phyloP scores from a whole-genome alignment of 1,284 basidiomycete genomes.

The Waitea zeae region DNA sequence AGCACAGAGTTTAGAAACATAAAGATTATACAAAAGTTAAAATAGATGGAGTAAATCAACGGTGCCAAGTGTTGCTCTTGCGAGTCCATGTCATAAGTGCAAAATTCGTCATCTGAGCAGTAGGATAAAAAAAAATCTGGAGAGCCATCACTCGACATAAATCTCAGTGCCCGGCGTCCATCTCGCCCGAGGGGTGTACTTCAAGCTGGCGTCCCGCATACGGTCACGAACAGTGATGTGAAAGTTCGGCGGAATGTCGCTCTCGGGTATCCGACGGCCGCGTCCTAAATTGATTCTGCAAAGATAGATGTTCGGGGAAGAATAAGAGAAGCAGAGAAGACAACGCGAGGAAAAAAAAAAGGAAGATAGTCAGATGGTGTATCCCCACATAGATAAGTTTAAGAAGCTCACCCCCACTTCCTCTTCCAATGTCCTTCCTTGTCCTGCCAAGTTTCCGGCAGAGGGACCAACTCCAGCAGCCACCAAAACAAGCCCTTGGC shows the following conservation, averaged over 20 bases:
- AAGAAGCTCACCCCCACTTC: slow-evolving; percentile 14
- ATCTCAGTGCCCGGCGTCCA: slow-evolving; percentile 27
- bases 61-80: too few species aligned
- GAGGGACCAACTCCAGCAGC: slow-evolving; percentile 24
- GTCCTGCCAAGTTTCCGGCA: slow-evolving; percentile 19
- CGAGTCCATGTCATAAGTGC: too few species aligned
- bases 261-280: slow-evolving; percentile 23
- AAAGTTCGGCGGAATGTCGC: slow-evolving; percentile 23
- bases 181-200: slow-evolving; percentile 31
- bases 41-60: too few species aligned
- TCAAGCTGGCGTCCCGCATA: slow-evolving; percentile 21
- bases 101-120: slow-evolving; percentile 2
- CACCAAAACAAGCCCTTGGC: slow-evolving; percentile 16
- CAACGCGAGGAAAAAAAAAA: too few species aligned
- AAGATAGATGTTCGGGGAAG: neutral
- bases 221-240: slow-evolving; percentile 34
- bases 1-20: too few species aligned
- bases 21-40: too few species aligned
- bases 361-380: too few species aligned
- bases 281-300: slow-evolving; percentile 24
- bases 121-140: neutral
- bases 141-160: slow-evolving; percentile 31
- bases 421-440: slow-evolving; percentile 16
- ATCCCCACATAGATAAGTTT: neutral
- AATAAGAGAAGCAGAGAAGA: neutral